Evolutionary conservation across 768 basidiomycete species (phyloP).

Genomic region (Rhodotorula paludigena): DNA sequence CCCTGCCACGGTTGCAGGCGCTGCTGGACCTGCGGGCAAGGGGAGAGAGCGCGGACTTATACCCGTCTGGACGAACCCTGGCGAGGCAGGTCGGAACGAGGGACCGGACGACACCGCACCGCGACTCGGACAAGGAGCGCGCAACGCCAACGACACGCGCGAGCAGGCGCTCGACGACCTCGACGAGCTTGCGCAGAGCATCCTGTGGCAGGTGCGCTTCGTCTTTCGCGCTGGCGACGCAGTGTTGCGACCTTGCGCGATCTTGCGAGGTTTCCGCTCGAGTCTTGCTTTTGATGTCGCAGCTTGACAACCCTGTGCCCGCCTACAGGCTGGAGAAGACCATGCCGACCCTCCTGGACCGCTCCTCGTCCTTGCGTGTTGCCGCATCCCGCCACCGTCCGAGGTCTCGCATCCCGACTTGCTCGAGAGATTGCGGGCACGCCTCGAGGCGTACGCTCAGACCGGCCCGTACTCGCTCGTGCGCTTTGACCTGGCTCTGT

Average conservation of each 20-base stretch:
- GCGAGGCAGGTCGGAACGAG: no score
- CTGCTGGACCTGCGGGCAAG: no score
- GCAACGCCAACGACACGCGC: no score
- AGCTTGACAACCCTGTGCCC: neutral
- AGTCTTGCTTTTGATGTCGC: no score
- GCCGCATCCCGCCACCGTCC: neutral
- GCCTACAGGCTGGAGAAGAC: neutral
- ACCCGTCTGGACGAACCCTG: no score
- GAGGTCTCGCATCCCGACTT: neutral
- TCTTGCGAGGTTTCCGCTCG: no score
- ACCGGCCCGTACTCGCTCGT: constrained; percentile 20
- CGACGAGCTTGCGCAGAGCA: neutral
- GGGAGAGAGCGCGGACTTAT: no score
- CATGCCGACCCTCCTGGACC: neutral
- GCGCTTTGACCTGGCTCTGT: neutral
- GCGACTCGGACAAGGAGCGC: no score
- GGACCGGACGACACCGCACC: no score
- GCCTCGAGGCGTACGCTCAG: constrained; percentile 9
- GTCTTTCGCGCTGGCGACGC: no score
- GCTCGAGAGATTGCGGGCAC: neutral
- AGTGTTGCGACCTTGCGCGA: no score
- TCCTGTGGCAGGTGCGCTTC: constrained; percentile 15
- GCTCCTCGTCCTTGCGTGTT: constrained; percentile 16
- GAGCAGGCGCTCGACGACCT: neutral
- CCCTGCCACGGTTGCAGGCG: no score